These are phyloP conservation scores for Hysterangium stoloniferum DNA, from an alignment of 768 basidiomycete genomes.

Conservation along the genomic window DNA sequence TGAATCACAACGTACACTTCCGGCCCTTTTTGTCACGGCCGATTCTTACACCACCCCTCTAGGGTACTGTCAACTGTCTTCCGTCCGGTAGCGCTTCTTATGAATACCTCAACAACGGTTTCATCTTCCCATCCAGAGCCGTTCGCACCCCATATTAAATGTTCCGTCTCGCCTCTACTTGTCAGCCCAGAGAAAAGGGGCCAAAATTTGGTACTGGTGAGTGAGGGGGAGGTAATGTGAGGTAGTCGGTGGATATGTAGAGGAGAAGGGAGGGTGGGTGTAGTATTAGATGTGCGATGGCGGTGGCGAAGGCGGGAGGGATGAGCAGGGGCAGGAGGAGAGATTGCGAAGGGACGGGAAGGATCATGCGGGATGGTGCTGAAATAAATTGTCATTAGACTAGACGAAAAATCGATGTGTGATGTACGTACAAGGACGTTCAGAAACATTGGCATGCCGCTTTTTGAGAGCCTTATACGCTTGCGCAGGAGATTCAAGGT, in stretches of 20 bases:
- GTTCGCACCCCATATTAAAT: slow-evolving; percentile 47
- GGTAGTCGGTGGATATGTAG: slow-evolving; percentile 63
- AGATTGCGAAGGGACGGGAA: slow-evolving; percentile 46
- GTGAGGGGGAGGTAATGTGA: slow-evolving; percentile 61
- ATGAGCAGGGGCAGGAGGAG: slow-evolving; percentile 47
- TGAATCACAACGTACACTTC: neutral
- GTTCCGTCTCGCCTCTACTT: slow-evolving; percentile 51
- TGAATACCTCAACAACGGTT: slow-evolving; percentile 54
- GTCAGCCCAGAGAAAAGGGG: slow-evolving; percentile 63
- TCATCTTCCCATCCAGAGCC: slow-evolving; percentile 41
- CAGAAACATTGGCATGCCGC: slow-evolving; percentile 35
- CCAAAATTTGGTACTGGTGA: slow-evolving; percentile 70
- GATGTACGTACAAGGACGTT: slow-evolving; percentile 41
- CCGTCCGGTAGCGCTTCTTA: slow-evolving; percentile 41
- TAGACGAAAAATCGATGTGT: neutral
- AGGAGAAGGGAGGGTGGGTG: slow-evolving; percentile 64
- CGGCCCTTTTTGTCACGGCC: slow-evolving; percentile 34
- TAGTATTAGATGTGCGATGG: slow-evolving; percentile 54
- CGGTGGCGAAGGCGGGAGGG: slow-evolving; percentile 55
- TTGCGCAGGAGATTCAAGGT: slow-evolving; percentile 46
- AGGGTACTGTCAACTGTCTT: slow-evolving; percentile 51
- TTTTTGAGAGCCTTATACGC: slow-evolving; percentile 45
- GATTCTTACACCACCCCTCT: slow-evolving; percentile 50
- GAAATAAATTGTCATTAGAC: slow-evolving; percentile 2
- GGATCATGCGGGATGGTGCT: slow-evolving; percentile 51